Percentiles rank a stretch among this genome's conserved stretches.
Evolutionary conservation across 75 land plant species (phyloP).

Genomic region (Chamaecyparis obtusa): DNA sequence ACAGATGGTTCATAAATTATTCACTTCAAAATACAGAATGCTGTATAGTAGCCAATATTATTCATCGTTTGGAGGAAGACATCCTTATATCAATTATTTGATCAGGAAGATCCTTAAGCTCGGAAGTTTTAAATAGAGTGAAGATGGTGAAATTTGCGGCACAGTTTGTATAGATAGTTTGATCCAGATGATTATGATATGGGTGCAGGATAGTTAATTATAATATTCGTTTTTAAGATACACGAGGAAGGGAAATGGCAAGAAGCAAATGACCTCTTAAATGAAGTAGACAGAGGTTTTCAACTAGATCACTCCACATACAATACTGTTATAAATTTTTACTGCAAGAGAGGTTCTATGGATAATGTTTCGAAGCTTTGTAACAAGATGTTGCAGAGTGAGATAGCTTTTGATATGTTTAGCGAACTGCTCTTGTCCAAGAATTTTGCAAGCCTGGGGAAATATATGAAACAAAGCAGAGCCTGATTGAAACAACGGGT

Average conservation of each 20-base stretch:
- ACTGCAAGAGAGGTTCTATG: constrained; percentile 57
- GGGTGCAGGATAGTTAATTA: not conserved
- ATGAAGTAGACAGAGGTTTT: constrained; percentile 49
- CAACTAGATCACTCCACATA: constrained; percentile 61
- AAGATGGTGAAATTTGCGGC: not conserved
- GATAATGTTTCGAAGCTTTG: constrained; percentile 45
- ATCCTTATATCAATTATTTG: not conserved
- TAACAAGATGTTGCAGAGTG: constrained; percentile 53
- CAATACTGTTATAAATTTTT: constrained; percentile 63
- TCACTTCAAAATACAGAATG: not conserved
- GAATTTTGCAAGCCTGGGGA: constrained; percentile 53
- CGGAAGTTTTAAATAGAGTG: not conserved
- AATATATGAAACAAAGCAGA: constrained; percentile 44
- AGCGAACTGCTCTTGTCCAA: constrained; percentile 62
- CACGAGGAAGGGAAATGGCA: constrained; percentile 51
- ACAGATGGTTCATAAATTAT: not conserved
- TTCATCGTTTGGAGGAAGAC: not conserved
- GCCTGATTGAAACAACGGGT: constrained; percentile 48
- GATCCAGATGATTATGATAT: not conserved
- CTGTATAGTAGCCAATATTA: not conserved
- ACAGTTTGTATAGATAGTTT: not conserved
- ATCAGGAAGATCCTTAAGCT: not conserved
- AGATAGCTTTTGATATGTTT: constrained; percentile 34
- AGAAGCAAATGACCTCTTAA: constrained; percentile 53
- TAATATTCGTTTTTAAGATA: constrained; percentile 35